phyloP scores from a whole-genome alignment of 345 rosid genomes.

The Microthlaspi erraticum region DNA sequence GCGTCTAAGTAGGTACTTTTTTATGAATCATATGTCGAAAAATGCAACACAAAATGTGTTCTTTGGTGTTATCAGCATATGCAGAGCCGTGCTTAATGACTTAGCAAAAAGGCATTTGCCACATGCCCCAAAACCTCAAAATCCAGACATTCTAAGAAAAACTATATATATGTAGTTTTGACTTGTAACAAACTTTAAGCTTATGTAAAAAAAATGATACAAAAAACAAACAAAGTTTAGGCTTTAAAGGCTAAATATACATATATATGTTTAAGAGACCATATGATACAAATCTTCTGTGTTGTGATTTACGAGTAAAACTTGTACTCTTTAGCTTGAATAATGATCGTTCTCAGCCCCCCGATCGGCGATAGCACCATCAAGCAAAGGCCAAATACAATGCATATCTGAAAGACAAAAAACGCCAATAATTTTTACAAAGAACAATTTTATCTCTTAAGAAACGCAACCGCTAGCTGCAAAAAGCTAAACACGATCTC shows the following conservation, averaged over 20 bases:
- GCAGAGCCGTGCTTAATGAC: too few relatives aligned
- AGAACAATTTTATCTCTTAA: slow-evolving; percentile 7
- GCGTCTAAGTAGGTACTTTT: neutral
- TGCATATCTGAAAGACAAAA: slow-evolving; percentile 67
- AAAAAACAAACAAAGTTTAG: neutral
- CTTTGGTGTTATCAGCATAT: neutral
- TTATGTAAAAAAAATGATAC: too few relatives aligned
- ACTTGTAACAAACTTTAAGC: slow-evolving; percentile 5
- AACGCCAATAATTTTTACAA: neutral
- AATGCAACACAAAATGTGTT: neutral
- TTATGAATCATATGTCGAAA: neutral
- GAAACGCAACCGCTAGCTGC: neutral
- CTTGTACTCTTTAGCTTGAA: slow-evolving; percentile 56
- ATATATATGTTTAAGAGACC: neutral
- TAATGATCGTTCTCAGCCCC: slow-evolving; percentile 68
- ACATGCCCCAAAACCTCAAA: neutral
- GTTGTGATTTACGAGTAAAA: slow-evolving; percentile 57
- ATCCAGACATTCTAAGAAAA: neutral
- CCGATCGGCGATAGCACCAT: slow-evolving; percentile 83
- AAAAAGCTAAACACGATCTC: neutral
- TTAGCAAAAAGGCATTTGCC: too few relatives aligned
- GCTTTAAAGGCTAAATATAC: neutral
- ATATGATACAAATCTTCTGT: neutral
- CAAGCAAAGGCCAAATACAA: slow-evolving; percentile 56
- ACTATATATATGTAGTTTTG: neutral